Evolutionary conservation across 192 early-diverging fungal genomes (phyloP).

Genomic region (Podila minutissima): DNA sequence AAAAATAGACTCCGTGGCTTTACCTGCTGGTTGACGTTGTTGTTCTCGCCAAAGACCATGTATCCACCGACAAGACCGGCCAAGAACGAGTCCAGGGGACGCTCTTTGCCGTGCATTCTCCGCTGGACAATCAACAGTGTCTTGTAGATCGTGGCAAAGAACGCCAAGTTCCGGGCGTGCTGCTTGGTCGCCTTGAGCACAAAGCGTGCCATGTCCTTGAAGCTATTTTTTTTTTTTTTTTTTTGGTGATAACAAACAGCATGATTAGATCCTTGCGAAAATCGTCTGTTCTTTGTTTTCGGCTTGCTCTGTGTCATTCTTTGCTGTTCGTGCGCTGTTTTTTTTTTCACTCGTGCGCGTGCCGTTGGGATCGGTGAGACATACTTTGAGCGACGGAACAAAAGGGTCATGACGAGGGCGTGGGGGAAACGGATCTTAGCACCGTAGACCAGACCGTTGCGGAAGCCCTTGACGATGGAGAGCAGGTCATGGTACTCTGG

Average conservation of each 20-base stretch:
- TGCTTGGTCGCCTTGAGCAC: conserved; percentile 90
- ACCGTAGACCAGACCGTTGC: conserved; percentile 97
- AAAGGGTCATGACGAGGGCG: conserved; percentile 94
- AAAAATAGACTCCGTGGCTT: background rate
- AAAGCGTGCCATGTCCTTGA: conserved; percentile 77
- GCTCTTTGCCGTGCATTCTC: conserved; percentile 79
- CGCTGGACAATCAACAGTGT: conserved; percentile 83
- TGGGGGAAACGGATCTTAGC: conserved; percentile 98
- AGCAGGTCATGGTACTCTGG: conserved; percentile 86
- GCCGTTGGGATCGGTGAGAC: background rate
- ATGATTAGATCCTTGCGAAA: too few species aligned
- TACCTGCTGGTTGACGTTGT: conserved; percentile 96
- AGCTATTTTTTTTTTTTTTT: conserved; percentile 51
- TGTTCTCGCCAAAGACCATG: conserved; percentile 95
- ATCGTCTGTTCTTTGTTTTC: background rate
- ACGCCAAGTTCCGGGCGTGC: conserved; percentile 89
- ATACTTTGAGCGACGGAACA: conserved; percentile 90
- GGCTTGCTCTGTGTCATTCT: background rate
- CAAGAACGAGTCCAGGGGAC: conserved; percentile 82
- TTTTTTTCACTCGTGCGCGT: background rate
- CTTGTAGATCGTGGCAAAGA: conserved; percentile 96
- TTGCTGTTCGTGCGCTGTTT: background rate
- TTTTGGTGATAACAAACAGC: background rate
- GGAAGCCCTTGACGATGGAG: conserved; percentile 88
- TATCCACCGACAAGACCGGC: conserved; percentile 94